phyloP scores from a whole-genome alignment of 106 monocot species.

The Alisma plantagoaquatica region DNA sequence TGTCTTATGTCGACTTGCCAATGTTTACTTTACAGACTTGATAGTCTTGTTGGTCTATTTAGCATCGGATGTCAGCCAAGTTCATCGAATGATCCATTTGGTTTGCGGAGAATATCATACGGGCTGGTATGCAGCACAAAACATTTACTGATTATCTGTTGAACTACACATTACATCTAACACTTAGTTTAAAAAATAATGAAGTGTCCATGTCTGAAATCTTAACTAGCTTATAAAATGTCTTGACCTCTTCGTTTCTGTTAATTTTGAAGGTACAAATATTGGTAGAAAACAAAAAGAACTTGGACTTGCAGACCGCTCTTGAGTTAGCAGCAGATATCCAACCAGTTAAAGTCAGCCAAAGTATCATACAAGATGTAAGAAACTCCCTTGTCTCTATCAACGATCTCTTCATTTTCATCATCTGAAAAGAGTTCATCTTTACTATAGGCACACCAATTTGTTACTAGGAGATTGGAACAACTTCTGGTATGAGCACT shows the following conservation, averaged over 20 bases:
- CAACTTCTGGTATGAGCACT: constrained; percentile 70
- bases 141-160: no score
- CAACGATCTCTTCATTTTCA: background rate
- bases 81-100: constrained; percentile 92
- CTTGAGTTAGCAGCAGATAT: constrained; percentile 53
- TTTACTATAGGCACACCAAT: constrained; percentile 58
- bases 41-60: constrained; percentile 96
- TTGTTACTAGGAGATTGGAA: constrained; percentile 80
- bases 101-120: constrained; percentile 88
- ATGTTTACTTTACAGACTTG: constrained; percentile 47
- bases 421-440: background rate
- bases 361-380: constrained; percentile 44
- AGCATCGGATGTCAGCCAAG: constrained; percentile 87
- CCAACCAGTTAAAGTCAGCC: constrained; percentile 63
- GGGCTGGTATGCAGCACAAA: constrained; percentile 77
- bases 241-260: background rate
- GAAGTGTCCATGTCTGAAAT: no score
- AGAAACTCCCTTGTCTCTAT: constrained; percentile 10
- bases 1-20: no score
- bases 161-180: no score
- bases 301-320: constrained; percentile 59
- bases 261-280: constrained; percentile 62
- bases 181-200: no score
- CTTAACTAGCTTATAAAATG: no score
- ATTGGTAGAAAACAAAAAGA: constrained; percentile 79